Evolutionary conservation across 176 grass and related monocot species (phyloP), one percentile per base, ranked within the genome.

Genomic region (Ensete ventricosum): DNA sequence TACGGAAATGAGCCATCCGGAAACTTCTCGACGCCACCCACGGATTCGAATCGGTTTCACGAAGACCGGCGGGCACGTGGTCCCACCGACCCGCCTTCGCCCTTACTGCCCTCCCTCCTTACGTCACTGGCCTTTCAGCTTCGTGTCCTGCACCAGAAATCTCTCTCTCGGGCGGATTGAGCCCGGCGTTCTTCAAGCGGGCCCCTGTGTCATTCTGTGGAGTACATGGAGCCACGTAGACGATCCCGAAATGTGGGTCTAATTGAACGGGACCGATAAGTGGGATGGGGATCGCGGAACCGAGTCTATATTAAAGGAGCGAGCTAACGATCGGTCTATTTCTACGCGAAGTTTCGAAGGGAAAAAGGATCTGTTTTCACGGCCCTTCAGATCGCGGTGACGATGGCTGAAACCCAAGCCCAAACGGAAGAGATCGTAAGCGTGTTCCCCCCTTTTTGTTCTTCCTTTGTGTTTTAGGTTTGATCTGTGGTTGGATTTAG

Each of bases 341-440:
- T 43, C 34, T 43, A 43, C 34, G 34, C 34, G 34, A 43, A 43
- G 34, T 43, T 43, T 43, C 34, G 11, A 1, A 14, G 53, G 11
- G 53, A 10, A 53, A 53, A 54, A 14, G 13, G 53, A 1, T 54
- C 53, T 14, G 53, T 11, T 2, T 54, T 9, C 53, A 14, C 13
- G 14, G 13, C 53, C 62, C 10, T 21, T 26, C 53, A 53, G 20
- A 50, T 13, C 21, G 16, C 34, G 52, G 73, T 54, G 70, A 25
- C 11, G 52, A 92, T 92, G 89, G 89, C 86, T 54, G 83, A 96
- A 78, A 16, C 80, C 23, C 81, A 81, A 64, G 53, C 59, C 64
- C 75, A 84, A 73, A 1, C 73, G 48, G 58, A 54, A 25, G 83
- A 80, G 26, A 79, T 22, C 71, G 87, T 83, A 63, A 57, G 67